A percentile compares a stretch with the other conserved stretches of the same genome.
These are phyloP conservation scores for Didymella pinodella DNA, from an alignment of 2,329 filamentous ascomycete species.

Conservation along the genomic window DNA sequence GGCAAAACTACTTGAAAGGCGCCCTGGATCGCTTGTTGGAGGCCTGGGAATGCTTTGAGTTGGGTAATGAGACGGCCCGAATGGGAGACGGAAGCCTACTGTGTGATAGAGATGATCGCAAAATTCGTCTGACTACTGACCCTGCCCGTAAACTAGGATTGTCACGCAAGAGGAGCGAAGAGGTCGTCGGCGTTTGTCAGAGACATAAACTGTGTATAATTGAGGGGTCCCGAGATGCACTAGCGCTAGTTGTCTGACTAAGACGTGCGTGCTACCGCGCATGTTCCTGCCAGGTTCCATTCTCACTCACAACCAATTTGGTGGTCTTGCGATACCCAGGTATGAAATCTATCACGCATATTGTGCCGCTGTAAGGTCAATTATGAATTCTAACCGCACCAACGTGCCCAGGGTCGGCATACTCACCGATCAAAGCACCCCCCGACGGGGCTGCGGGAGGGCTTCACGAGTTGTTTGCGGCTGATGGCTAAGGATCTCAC, in stretches of 20 bases:
- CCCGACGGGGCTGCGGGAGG: neutral
- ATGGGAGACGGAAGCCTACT: neutral
- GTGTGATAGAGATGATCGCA: neutral
- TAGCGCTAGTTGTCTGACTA: constrained; percentile 17
- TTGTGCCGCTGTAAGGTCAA: neutral
- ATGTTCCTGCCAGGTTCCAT: neutral
- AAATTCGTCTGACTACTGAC: no score
- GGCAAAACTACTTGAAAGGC: no score
- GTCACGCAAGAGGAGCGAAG: neutral
- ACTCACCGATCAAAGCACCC: neutral
- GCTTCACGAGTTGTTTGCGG: neutral
- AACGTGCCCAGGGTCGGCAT: neutral
- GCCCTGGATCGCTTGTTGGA: neutral
- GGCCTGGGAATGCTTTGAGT: neutral
- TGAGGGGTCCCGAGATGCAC: constrained; percentile 13
- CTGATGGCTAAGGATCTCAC: neutral
- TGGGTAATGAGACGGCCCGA: constrained; percentile 4
- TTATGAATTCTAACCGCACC: neutral
- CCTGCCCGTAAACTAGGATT: no score
- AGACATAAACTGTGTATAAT: neutral
- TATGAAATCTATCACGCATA: neutral
- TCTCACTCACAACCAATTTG: neutral
- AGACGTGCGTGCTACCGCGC: neutral
- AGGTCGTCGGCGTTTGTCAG: neutral
- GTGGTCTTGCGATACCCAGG: neutral